Conservation (phyloP, 306 rosid species). For the Sesbania bispinosa region DNA sequence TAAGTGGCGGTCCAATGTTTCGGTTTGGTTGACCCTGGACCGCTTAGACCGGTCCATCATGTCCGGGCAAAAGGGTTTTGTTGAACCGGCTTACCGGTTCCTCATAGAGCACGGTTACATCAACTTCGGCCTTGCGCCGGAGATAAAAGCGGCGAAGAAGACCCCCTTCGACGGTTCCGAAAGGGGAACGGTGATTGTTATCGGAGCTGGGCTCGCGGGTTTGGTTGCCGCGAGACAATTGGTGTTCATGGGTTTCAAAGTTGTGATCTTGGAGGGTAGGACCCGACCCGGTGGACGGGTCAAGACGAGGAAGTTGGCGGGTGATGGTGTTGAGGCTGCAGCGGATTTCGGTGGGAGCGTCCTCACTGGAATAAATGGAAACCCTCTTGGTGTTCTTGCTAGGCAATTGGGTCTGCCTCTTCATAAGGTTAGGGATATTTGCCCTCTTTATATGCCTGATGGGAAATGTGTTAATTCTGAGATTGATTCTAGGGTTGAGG, state of each 20-base stretch:
- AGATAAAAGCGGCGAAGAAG: constrained; percentile 56
- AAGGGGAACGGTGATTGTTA: constrained; percentile 64
- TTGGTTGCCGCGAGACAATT: constrained; percentile 82
- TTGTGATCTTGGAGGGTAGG: constrained; percentile 79
- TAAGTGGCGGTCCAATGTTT: constrained; percentile 71
- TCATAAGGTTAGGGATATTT: constrained; percentile 87
- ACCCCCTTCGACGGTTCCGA: constrained; percentile 48
- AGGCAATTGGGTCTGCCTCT: constrained; percentile 82
- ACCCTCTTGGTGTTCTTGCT: constrained; percentile 87
- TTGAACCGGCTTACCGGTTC: constrained; percentile 62
- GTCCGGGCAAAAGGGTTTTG: constrained; percentile 65
- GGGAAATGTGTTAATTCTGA: constrained; percentile 72
- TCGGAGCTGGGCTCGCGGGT: constrained; percentile 90
- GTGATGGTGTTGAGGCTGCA: constrained; percentile 64
- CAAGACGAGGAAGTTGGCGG: constrained; percentile 69
- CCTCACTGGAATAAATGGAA: constrained; percentile 85
- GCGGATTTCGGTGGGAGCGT: constrained; percentile 96
- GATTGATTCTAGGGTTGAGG: constrained; percentile 68
- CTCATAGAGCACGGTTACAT: constrained; percentile 79
- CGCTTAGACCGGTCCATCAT: constrained; percentile 63
- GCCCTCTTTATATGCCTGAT: constrained; percentile 85
- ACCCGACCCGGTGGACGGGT: constrained; percentile 84
- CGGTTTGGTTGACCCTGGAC: constrained; percentile 66
- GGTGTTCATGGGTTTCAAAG: constrained; percentile 79
- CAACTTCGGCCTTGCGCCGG: constrained; percentile 72